phyloP scores from a whole-genome alignment of 306 rosid genomes.

The Albizia julibrissin region DNA sequence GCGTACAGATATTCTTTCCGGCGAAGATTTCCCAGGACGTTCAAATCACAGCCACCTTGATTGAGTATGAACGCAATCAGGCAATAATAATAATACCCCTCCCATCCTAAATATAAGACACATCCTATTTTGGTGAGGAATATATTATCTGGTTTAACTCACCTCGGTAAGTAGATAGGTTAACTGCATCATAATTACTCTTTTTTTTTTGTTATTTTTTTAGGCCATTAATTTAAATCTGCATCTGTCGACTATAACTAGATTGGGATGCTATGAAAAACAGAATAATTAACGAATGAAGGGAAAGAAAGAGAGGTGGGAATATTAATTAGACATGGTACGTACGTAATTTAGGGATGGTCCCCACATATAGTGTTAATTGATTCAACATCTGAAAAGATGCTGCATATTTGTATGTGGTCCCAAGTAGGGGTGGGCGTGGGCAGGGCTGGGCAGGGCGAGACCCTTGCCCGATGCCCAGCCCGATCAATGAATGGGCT shows the following conservation, averaged over 20 bases:
- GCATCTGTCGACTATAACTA: neutral
- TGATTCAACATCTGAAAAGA: constrained; percentile 61
- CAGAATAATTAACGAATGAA: neutral
- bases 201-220: too few species aligned
- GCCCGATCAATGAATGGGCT: too few species aligned
- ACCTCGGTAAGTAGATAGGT: neutral
- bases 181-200: neutral
- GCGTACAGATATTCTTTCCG: too few species aligned
- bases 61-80: neutral
- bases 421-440: too few species aligned
- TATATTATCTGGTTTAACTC: neutral
- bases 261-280: neutral
- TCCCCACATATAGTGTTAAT: constrained; percentile 41
- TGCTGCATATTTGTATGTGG: constrained; percentile 46
- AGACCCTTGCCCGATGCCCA: too few species aligned
- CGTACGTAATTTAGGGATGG: constrained; percentile 23
- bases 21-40: neutral
- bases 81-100: neutral
- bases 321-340: constrained; percentile 3
- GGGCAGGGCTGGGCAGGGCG: too few species aligned
- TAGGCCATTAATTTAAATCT: too few species aligned
- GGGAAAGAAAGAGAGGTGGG: neutral
- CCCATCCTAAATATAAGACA: too few species aligned
- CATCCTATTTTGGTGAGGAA: too few species aligned
- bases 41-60: neutral